phyloP scores from a whole-genome alignment of 1,284 basidiomycete species.

The Testicularia cyperi region DNA sequence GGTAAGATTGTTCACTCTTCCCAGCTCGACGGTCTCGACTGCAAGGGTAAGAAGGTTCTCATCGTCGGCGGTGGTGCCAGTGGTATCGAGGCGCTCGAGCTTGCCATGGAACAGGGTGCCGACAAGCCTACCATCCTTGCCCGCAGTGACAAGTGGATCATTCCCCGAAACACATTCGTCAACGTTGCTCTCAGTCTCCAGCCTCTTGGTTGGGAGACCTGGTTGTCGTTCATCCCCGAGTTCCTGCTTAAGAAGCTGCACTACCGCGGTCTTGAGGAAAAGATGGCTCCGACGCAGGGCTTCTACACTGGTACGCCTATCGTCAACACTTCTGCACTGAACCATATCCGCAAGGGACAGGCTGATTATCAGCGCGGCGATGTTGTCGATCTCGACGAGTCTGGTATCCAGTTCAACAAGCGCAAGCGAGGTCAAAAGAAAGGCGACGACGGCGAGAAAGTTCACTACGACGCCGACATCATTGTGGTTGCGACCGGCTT shows the following conservation, averaged over 20 bases:
- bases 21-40: conserved; percentile 63
- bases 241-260: conserved; percentile 64
- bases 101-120: conserved; percentile 62
- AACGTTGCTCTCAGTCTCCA: conserved; percentile 67
- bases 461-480: conserved; percentile 65
- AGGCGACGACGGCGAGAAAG: conserved; percentile 58
- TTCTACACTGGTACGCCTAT: conserved; percentile 60
- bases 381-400: conserved; percentile 63
- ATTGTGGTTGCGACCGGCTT: conserved; percentile 70
- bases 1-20: conserved; percentile 67
- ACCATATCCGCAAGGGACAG: conserved; percentile 64
- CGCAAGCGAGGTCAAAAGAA: conserved; percentile 57
- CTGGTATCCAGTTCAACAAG: conserved; percentile 62
- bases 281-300: conserved; percentile 54
- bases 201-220: conserved; percentile 65
- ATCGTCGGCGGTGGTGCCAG: conserved; percentile 67
- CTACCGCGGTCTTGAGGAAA: conserved; percentile 65
- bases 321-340: conserved; percentile 68
- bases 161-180: conserved; percentile 64
- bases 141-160: conserved; percentile 56
- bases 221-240: conserved; percentile 63
- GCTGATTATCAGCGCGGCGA: conserved; percentile 68
- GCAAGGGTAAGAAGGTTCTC: conserved; percentile 63
- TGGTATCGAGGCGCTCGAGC: conserved; percentile 69
- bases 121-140: conserved; percentile 65